Base-by-base conservation (phyloP, 1,139 yeast genomes). In the Yamadazyma epiphylla region DNA sequence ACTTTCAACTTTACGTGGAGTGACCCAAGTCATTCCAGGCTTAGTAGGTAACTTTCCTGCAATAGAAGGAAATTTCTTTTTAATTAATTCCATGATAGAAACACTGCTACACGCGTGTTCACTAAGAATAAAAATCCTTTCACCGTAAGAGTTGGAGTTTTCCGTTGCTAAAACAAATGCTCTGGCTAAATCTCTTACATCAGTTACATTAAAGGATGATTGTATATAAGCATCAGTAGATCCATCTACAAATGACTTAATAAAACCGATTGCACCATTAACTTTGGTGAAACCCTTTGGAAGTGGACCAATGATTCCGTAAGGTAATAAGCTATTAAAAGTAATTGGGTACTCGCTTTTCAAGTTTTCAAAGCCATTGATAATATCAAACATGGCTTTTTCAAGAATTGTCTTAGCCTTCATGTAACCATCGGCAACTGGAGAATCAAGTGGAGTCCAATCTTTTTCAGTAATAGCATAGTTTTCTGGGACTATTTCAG, bases 101-200 rank as follows among this genome's bases (percentile, higher is more conserved):
- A 13, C 13, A 13, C 17, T 5, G 11, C n/a, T n/a, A 5, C 22
- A n/a, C 11, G 20, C 30, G 3, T 30, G 15, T n/a, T 31, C 36
- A 23, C 28, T 14, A 6, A 19, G 17, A 8, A 40, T 8, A 19
- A 31, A 11, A 24, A 43, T 33, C 21, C 48, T 34, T 27, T 45
- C 38, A 15, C 32, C 34, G 10, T 35, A 33, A 10, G 49, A 35
- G 15, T 37, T 30, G 5, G 31, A 26, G 5, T 28, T 34, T 11
- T 30, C 39, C 10, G 40, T 29, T 1, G 50, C 44, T 6, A 24
- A 34, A 11, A 42, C 35, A 25, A 41, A 47, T 11, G 43, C 37
- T 13, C 33, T 28, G 3, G 53, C 49, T 5, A 46, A 37, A 19
- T 50, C 54, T 22, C 52, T 37, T 7, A 48, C 52, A 31, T 50